Conservation (phyloP, 306 rosid genomes). For the Chamaecrista fasciculata region DNA sequence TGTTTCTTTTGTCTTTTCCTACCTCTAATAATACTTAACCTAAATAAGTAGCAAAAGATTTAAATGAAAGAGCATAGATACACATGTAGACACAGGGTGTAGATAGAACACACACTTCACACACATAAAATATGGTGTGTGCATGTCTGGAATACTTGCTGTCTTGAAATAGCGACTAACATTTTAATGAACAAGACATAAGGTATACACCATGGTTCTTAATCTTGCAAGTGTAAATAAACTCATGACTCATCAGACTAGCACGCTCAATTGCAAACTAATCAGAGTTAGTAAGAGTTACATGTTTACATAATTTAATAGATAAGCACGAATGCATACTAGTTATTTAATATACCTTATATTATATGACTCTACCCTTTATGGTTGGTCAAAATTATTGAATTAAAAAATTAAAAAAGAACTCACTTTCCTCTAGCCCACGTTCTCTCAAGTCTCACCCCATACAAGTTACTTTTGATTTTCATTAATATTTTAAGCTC, state of each 20-base stretch:
- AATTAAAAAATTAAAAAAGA: too few species aligned
- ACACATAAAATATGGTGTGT: neutral
- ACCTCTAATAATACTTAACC: slow-evolving; percentile 4
- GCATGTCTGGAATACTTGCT: neutral
- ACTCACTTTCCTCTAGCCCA: too few species aligned
- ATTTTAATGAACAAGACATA: neutral
- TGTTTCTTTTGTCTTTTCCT: too few species aligned
- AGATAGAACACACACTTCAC: neutral
- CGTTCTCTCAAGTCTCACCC: too few species aligned
- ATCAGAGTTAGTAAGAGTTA: neutral
- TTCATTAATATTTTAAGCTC: too few species aligned
- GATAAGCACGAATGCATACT: neutral
- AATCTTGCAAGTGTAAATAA: neutral
- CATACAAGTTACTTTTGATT: too few species aligned
- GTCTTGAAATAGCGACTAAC: neutral
- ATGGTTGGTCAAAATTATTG: too few species aligned
- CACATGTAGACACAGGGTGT: neutral
- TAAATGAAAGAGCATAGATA: neutral
- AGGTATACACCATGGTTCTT: neutral
- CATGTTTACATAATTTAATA: neutral
- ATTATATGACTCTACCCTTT: too few species aligned
- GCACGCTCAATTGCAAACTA: neutral
- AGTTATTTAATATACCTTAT: too few species aligned
- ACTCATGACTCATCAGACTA: neutral
- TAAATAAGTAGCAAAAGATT: neutral